Evolutionary conservation across 495 filamentous ascomycete species (phyloP).

Genomic region (Neurospora pannonica): DNA sequence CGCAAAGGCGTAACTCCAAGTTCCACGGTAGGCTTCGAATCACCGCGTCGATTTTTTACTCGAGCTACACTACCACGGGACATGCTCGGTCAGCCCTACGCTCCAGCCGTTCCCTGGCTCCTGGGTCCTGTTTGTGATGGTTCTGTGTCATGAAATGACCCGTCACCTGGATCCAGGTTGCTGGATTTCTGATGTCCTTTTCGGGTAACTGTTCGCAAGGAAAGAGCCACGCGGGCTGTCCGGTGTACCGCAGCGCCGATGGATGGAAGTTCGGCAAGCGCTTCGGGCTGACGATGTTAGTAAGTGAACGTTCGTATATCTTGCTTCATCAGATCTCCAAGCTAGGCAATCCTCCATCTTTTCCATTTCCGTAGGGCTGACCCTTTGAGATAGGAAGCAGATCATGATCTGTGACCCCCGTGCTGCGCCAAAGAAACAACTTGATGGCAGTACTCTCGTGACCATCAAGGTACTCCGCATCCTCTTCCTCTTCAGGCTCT

Average conservation of each 20-base stretch:
- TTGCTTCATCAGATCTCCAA: not conserved
- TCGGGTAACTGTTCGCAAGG: not conserved
- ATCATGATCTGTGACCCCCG: not conserved
- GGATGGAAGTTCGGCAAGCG: not conserved
- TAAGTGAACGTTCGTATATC: not conserved
- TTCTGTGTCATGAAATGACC: not conserved
- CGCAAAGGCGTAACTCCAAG: not conserved
- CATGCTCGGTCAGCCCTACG: not conserved
- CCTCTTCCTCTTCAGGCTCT: not conserved
- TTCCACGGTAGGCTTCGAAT: not conserved
- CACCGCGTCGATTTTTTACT: too few species aligned
- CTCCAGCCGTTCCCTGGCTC: not conserved
- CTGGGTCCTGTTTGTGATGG: too few species aligned
- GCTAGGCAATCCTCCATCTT: not conserved
- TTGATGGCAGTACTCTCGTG: not conserved
- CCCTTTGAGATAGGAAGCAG: not conserved
- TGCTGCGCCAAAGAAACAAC: not conserved
- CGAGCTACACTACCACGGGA: not conserved
- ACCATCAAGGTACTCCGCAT: not conserved
- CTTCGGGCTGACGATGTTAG: not conserved
- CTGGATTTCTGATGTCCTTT: not conserved
- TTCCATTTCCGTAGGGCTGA: not conserved
- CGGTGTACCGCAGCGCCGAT: not conserved
- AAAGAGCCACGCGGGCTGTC: not conserved
- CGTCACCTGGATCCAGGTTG: not conserved